Base-by-base conservation (phyloP, 2,329 filamentous ascomycete species). In the Dactylellina cionopaga region DNA sequence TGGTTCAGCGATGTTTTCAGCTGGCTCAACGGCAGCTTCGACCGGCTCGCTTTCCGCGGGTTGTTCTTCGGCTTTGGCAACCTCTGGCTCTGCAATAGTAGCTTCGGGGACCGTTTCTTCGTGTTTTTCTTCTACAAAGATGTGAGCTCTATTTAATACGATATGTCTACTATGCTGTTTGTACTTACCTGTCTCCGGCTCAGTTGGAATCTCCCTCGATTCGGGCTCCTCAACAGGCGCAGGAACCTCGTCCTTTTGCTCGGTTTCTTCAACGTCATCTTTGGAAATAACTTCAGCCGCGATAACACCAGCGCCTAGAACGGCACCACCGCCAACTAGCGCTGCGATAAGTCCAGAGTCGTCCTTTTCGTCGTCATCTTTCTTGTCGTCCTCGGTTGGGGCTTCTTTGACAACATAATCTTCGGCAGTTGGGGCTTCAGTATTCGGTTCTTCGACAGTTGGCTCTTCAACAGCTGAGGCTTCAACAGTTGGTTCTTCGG, bases 301-400 rank as follows among this genome's bases (percentile, higher is more conserved):
- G 17, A 59, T 22, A 11, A 27, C 35, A 11, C 44, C 31, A 15
- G 54, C 63, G 37, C 52, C 63, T 3, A 68, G 44, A 27, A 52
- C 27, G 11, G 54, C 52, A 13, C 44, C 63, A 29, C 43, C 62
- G 13, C 52, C 52, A 29, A 68, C 15, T 22, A 58, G 17, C 6
- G 54, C 51, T 22, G 56, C 62, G 33, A 51, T 29, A 17, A 66
- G 7, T 2, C 37, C 31, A 25, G 62, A 56, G 31, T 58, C 51
- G 13, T 66, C 62, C 19, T 95, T 97, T 82, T 93, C 93, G 85
- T 98, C 93, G 62, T 97, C 93, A 72, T 41, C 49, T 6, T 54
- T 17, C 22, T 94, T 97, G 82, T 93, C 92, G 85, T 2, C 27
- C 15, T 43, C 17, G 31, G 31, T 13, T 13, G 31, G 31, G 7